Evolutionary conservation across 129 eudicot genomes (phyloP).

Genomic region (Escallonia herrerae): DNA sequence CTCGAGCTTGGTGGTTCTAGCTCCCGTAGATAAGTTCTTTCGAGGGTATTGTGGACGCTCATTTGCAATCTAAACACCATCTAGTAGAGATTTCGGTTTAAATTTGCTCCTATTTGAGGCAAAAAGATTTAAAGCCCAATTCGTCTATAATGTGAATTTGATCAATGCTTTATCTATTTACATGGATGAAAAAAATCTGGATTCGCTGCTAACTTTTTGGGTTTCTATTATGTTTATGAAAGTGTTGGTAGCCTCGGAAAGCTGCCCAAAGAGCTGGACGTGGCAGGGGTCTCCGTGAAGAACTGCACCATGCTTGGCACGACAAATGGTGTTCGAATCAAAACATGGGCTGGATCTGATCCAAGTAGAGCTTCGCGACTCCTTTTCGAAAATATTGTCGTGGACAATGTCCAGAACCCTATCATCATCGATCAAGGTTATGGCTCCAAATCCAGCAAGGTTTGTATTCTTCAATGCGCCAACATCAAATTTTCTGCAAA

Average conservation of each 20-base stretch:
- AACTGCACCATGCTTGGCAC: constrained; percentile 45
- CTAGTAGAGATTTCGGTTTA: too few species aligned
- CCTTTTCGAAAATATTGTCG: constrained; percentile 32
- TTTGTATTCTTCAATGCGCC: constrained; percentile 2
- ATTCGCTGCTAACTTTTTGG: not conserved
- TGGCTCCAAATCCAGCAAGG: constrained; percentile 17
- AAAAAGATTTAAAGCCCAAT: too few species aligned
- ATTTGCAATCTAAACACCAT: too few species aligned
- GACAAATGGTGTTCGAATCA: constrained; percentile 50
- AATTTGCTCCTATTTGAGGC: too few species aligned
- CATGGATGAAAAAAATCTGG: too few species aligned
- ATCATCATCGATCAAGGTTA: constrained; percentile 54
- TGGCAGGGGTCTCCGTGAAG: constrained; percentile 34
- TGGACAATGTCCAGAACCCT: constrained; percentile 47
- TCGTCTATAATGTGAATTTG: too few species aligned
- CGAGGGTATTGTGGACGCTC: too few species aligned
- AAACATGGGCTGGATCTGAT: constrained; percentile 36
- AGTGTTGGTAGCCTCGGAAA: constrained; percentile 67
- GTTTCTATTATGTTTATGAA: not conserved
- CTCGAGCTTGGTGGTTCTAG: too few species aligned
- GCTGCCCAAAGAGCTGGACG: constrained; percentile 35
- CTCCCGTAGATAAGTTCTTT: too few species aligned
- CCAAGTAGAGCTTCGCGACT: constrained; percentile 44
- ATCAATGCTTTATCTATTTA: too few species aligned
- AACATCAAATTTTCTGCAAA: not conserved